Evolutionary conservation across 169 alveolate genomes (phyloP).

Genomic region (Cryptosporidium viatorum): DNA sequence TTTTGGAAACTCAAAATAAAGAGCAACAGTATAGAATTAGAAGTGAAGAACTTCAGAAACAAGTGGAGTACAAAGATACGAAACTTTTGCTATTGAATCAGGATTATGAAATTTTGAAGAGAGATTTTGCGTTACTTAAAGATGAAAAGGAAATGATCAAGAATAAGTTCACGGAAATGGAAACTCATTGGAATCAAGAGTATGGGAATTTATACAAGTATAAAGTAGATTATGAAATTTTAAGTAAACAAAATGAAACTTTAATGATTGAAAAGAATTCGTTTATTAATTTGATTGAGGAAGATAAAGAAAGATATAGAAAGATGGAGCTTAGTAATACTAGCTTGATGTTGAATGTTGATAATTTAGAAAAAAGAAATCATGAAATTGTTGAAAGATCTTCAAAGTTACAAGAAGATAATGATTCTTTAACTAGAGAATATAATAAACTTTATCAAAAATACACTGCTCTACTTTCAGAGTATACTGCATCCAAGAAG

Average conservation of each 20-base stretch:
- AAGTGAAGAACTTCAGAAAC: conserved; percentile 63
- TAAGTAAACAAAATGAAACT: conserved; percentile 37
- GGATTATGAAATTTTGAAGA: conserved; percentile 53
- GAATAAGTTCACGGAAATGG: conserved; percentile 53
- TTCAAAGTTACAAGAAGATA: conserved; percentile 49
- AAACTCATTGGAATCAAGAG: conserved; percentile 56
- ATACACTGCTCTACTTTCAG: conserved; percentile 60
- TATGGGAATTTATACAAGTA: conserved; percentile 35
- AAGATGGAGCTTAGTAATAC: conserved; percentile 50
- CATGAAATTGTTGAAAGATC: conserved; percentile 47
- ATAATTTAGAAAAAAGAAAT: conserved; percentile 65
- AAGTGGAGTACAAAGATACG: conserved; percentile 66
- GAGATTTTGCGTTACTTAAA: conserved; percentile 19
- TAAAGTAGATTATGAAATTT: conserved; percentile 53
- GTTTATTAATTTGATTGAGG: conserved; percentile 39
- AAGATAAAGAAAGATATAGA: conserved; percentile 62
- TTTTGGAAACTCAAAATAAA: conserved; percentile 62
- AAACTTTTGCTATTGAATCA: conserved; percentile 49
- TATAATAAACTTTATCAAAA: conserved; percentile 61
- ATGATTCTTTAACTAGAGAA: conserved; percentile 53
- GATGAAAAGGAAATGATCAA: conserved; percentile 47
- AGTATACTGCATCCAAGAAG: conserved; percentile 25
- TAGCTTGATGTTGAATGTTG: conserved; percentile 18
- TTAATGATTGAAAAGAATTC: conserved; percentile 32
- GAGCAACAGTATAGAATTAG: conserved; percentile 70